phyloP scores from a whole-genome alignment of 2,329 filamentous ascomycete species.

The Xylariaceae sp. region DNA sequence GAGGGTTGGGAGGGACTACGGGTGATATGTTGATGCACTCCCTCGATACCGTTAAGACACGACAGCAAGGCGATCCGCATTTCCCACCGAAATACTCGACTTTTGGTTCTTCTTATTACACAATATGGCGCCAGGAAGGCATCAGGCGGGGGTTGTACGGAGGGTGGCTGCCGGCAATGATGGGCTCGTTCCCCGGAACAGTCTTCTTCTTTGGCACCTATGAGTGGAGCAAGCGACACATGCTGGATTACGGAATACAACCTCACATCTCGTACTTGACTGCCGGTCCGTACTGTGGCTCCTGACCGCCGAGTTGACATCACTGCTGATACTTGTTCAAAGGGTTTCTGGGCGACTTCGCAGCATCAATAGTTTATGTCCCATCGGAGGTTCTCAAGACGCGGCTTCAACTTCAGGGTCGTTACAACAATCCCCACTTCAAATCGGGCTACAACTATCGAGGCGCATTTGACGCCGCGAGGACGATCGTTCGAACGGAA shows the following conservation, averaged over 20 bases:
- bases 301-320: not conserved
- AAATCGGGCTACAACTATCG: conserved; percentile 94
- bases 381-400: conserved; percentile 98
- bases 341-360: conserved; percentile 92
- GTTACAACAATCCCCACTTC: conserved; percentile 92
- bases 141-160: conserved; percentile 81
- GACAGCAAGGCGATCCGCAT: conserved; percentile 93
- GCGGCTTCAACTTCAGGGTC: conserved; percentile 89
- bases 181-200: conserved; percentile 90
- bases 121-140: conserved; percentile 89
- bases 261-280: conserved; percentile 80
- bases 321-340: conserved; percentile 12
- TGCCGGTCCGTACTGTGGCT: conserved; percentile 54
- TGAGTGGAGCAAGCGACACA: conserved; percentile 84
- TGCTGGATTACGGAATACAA: conserved; percentile 80
- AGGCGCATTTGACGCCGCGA: conserved; percentile 74
- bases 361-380: conserved; percentile 88
- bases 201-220: conserved; percentile 95
- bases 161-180: conserved; percentile 84
- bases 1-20: conserved; percentile 84
- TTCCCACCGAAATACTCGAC: conserved; percentile 90
- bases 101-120: conserved; percentile 84
- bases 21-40: conserved; percentile 99
- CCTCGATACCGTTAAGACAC: conserved; percentile 95
- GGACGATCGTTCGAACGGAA: conserved; percentile 78